A percentile compares a stretch with the other conserved stretches of the same genome.
phyloP scores from a whole-genome alignment of 768 basidiomycete genomes.

The Lactarius deliciosus region DNA sequence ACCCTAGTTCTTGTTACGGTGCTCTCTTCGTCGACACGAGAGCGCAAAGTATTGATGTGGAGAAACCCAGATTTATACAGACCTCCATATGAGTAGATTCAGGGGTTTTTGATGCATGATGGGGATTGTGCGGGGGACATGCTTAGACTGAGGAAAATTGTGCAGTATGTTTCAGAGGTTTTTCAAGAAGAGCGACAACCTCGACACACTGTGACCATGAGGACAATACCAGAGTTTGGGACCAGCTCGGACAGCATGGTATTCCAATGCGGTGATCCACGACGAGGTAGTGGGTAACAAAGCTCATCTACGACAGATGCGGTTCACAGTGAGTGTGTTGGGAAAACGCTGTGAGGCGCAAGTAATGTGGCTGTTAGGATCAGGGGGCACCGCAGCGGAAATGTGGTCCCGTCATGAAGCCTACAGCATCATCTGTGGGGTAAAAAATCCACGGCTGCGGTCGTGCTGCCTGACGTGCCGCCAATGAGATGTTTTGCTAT shows the following conservation, averaged over 20 bases:
- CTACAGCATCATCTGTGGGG: too few species aligned
- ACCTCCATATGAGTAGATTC: neutral
- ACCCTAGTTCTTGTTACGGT: neutral
- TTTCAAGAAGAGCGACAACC: neutral
- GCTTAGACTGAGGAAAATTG: neutral
- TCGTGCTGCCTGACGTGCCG: neutral
- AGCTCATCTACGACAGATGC: neutral
- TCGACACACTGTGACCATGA: neutral
- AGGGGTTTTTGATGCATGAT: neutral
- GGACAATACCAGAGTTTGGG: conserved; percentile 2
- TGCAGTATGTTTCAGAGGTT: neutral
- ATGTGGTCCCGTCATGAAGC: neutral
- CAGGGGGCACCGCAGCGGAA: neutral
- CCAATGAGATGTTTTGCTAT: neutral
- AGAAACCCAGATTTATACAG: neutral
- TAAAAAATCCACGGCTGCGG: neutral
- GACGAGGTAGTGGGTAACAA: neutral
- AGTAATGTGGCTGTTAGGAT: neutral
- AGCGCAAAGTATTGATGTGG: neutral
- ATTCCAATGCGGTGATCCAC: neutral
- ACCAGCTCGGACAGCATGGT: neutral
- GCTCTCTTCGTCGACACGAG: neutral
- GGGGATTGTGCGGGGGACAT: conserved; percentile 12
- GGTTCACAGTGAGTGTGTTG: neutral
- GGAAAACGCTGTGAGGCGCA: neutral